These are phyloP conservation scores for Neophaeococcomyces aloes DNA, from an alignment of 2,329 filamentous ascomycete genomes.

Conservation along the genomic window DNA sequence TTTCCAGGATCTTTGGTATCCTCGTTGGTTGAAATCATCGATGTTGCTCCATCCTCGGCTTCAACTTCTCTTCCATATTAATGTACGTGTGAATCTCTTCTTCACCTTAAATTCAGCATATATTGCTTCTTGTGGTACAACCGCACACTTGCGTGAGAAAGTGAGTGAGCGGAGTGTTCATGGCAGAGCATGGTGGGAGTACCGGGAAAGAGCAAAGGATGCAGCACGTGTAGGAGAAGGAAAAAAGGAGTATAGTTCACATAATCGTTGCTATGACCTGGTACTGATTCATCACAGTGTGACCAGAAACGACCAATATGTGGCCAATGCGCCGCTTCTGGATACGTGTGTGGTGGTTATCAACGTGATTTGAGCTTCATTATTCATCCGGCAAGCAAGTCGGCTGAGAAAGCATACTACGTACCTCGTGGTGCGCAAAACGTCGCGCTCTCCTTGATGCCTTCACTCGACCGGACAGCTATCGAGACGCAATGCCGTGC, in stretches of 20 bases:
- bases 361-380: conserved; percentile 55
- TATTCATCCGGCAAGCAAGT: conserved; percentile 19
- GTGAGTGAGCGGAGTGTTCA: background rate
- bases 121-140: too few relatives aligned
- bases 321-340: conserved; percentile 49
- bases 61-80: too few relatives aligned
- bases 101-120: background rate
- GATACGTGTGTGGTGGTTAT: conserved; percentile 52
- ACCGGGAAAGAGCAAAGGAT: conserved; percentile 54
- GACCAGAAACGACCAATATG: conserved; percentile 53
- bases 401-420: conserved; percentile 15
- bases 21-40: too few relatives aligned
- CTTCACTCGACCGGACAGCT: conserved; percentile 13
- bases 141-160: background rate
- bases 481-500: conserved; percentile 16
- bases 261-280: background rate
- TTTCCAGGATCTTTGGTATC: too few relatives aligned
- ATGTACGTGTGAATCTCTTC: background rate
- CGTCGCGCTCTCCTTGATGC: conserved; percentile 12
- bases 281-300: conserved; percentile 36
- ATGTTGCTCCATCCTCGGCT: too few relatives aligned
- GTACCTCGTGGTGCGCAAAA: conserved; percentile 9
- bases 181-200: conserved; percentile 46
- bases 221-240: conserved; percentile 50
- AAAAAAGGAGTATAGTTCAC: conserved; percentile 46